Evolutionary conservation across 164 flowering plant species (phyloP).

Genomic region (Sedum album): DNA sequence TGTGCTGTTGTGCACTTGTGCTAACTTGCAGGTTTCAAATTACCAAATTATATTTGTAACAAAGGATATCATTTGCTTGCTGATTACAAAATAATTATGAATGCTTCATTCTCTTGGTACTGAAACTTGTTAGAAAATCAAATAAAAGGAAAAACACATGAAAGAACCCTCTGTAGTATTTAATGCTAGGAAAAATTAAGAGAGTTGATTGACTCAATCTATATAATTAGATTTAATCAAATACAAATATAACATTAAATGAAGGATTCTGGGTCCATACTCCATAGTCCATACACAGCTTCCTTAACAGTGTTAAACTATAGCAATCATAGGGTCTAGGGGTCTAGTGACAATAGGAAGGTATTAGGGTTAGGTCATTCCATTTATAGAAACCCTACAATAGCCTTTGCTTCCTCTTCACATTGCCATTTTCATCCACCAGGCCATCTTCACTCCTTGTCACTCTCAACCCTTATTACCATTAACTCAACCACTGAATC

Average conservation of each 20-base stretch:
- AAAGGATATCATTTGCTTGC: not conserved
- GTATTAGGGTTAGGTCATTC: slow-evolving; percentile 1
- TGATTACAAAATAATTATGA: not conserved
- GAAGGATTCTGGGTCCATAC: not conserved
- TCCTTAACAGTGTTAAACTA: not conserved
- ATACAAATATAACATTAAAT: not conserved
- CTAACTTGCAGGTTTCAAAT: not conserved
- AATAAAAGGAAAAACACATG: too few species aligned
- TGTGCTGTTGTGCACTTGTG: not conserved
- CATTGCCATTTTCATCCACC: not conserved
- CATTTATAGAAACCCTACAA: not conserved
- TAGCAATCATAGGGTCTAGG: not conserved
- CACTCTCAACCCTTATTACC: slow-evolving; percentile 1
- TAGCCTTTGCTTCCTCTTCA: slow-evolving; percentile 3
- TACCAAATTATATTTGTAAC: not conserved
- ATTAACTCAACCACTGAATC: slow-evolving; percentile 4
- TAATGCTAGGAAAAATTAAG: too few species aligned
- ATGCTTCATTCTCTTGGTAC: too few species aligned
- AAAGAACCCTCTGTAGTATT: too few species aligned
- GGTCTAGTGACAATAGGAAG: not conserved
- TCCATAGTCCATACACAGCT: not conserved
- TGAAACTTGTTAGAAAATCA: too few species aligned
- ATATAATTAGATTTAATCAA: too few species aligned
- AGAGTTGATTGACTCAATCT: too few species aligned
- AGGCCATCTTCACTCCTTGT: not conserved